Conservation (phyloP, 2,329 filamentous ascomycete genomes). For the Scedosporium boydii region DNA sequence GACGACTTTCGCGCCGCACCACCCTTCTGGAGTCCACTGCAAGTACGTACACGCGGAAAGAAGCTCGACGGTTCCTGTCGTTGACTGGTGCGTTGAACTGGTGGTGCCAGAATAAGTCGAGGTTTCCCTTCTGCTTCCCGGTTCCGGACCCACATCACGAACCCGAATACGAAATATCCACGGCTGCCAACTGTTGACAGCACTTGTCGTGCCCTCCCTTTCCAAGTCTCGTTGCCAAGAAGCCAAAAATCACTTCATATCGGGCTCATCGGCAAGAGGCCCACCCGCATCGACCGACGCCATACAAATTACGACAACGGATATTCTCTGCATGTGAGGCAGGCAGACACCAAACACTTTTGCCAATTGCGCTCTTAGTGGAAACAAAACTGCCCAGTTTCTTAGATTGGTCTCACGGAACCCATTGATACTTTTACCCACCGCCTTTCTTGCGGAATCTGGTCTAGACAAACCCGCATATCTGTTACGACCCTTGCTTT, state of each 20-base stretch:
- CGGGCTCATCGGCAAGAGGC: neutral
- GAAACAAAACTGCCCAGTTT: neutral
- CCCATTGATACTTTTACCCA: neutral
- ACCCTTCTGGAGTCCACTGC: neutral
- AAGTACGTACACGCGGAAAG: neutral
- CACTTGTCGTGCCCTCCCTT: neutral
- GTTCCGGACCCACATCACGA: slow-evolving; percentile 4
- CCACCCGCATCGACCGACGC: neutral
- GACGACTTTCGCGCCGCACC: neutral
- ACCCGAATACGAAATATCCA: slow-evolving; percentile 2
- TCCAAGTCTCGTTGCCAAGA: neutral
- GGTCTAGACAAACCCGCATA: neutral
- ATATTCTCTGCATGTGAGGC: neutral
- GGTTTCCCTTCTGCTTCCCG: neutral
- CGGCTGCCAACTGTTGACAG: neutral
- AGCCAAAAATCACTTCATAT: slow-evolving; percentile 5
- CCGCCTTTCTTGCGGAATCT: neutral
- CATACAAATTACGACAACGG: neutral
- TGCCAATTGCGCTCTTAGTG: neutral
- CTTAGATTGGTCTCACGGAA: neutral
- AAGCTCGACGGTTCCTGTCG: neutral
- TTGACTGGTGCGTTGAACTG: neutral
- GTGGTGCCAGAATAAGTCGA: slow-evolving; percentile 7
- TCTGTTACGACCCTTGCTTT: neutral
- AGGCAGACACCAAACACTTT: neutral